phyloP scores from a whole-genome alignment of 2,329 filamentous ascomycete species.

The Aspergillus tanneri region DNA sequence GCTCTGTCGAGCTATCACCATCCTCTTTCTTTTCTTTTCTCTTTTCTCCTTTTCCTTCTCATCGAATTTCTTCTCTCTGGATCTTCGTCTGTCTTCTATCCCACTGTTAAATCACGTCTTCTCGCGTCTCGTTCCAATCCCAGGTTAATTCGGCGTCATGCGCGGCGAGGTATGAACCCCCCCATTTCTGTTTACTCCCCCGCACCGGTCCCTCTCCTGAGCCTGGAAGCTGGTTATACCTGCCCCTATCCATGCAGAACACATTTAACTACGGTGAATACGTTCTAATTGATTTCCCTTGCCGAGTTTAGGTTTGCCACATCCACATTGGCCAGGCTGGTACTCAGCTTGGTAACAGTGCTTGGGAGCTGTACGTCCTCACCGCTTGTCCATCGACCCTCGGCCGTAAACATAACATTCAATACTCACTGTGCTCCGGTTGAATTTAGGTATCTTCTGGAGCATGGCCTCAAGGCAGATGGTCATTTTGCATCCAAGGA shows the following conservation, averaged over 20 bases:
- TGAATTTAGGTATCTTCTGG: constrained; percentile 60
- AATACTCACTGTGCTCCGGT: constrained; percentile 6
- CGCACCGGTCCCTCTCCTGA: constrained; percentile 13
- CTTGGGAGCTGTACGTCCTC: constrained; percentile 64
- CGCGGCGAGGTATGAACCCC: constrained; percentile 35
- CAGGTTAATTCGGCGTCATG: constrained; percentile 27
- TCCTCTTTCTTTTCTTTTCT: not conserved
- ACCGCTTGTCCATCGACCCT: constrained; percentile 28
- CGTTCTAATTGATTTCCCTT: constrained; percentile 2
- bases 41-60: not conserved
- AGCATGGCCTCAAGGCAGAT: constrained; percentile 63
- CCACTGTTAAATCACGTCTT: not conserved
- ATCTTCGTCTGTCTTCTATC: not conserved
- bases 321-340: constrained; percentile 69
- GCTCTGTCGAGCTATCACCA: constrained; percentile 4
- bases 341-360: constrained; percentile 65
- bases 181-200: constrained; percentile 13
- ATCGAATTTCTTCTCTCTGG: too few species aligned
- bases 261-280: not conserved
- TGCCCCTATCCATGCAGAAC: not conserved
- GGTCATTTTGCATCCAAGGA: constrained; percentile 58
- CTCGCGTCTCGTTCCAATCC: not conserved
- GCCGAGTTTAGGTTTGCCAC: constrained; percentile 58
- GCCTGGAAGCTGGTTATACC: not conserved
- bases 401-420: not conserved